Conservation (phyloP, 2,329 filamentous ascomycete genomes). For the Cladophialophora psammophila region DNA sequence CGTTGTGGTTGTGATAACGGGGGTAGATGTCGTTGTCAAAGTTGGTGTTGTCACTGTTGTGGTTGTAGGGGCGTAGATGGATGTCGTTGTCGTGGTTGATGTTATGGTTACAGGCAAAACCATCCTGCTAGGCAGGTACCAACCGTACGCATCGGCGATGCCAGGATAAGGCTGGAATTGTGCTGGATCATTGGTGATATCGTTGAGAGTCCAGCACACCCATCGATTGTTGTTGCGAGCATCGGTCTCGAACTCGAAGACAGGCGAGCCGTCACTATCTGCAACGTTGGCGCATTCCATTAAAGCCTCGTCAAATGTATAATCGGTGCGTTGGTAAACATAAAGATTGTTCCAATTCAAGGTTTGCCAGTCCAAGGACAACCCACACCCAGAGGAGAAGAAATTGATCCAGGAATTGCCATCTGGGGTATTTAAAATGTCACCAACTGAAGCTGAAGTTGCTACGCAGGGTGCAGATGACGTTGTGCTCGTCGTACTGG, state of each 20-base stretch:
- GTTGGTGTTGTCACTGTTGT: not conserved
- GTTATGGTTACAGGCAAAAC: conserved; percentile 1
- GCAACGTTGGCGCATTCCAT: conserved; percentile 6
- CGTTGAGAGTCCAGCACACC: conserved; percentile 21
- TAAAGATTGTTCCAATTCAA: conserved; percentile 21
- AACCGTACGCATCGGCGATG: conserved; percentile 18
- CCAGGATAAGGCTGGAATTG: conserved; percentile 18
- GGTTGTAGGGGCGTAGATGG: not conserved
- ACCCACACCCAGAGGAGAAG: conserved; percentile 18
- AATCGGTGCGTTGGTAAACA: conserved; percentile 15
- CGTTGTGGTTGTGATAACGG: not conserved
- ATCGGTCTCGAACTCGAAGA: conserved; percentile 19
- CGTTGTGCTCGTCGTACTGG: conserved; percentile 11
- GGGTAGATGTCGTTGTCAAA: not conserved
- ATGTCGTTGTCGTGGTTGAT: not conserved
- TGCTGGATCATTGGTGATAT: conserved; percentile 15
- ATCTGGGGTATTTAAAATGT: not conserved
- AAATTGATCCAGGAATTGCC: conserved; percentile 19
- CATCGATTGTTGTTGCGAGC: conserved; percentile 14
- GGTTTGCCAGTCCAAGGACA: conserved; percentile 20
- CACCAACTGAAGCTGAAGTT: conserved; percentile 16
- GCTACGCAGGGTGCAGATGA: conserved; percentile 10
- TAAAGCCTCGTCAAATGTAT: conserved; percentile 16
- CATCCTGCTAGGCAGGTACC: conserved; percentile 16
- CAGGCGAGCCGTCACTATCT: conserved; percentile 14